Conservation (phyloP, 768 basidiomycete species). For the Leccinum rimulosum region DNA sequence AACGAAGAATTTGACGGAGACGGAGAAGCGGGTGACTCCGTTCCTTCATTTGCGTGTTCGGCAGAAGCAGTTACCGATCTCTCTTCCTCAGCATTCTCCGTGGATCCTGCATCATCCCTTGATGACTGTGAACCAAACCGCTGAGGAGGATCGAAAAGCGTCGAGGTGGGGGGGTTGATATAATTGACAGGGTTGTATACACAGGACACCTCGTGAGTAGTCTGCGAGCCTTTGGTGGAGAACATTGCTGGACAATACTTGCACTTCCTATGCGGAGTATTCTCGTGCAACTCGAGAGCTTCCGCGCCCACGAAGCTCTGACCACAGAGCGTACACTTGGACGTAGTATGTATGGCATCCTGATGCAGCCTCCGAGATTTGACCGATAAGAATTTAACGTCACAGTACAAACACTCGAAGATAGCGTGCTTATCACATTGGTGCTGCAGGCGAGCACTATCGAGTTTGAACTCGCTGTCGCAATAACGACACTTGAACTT, state of each 20-base stretch:
- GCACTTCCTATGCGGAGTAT: slow-evolving; percentile 4
- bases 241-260: background rate
- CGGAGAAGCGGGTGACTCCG: background rate
- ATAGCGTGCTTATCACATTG: slow-evolving; percentile 7
- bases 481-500: slow-evolving; percentile 15
- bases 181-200: slow-evolving; percentile 1
- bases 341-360: slow-evolving; percentile 1
- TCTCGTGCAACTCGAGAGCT: background rate
- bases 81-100: background rate
- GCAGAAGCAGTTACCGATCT: background rate
- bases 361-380: slow-evolving; percentile 12
- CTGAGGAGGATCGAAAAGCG: background rate
- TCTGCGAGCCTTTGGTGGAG: background rate
- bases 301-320: background rate
- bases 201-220: slow-evolving; percentile 9
- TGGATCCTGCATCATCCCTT: background rate
- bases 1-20: slow-evolving; percentile 5
- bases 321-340: background rate
- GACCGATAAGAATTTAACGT: slow-evolving; percentile 2
- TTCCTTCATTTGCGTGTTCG: background rate
- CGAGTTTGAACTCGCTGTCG: slow-evolving; percentile 6
- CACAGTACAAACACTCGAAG: slow-evolving; percentile 15
- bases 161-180: background rate
- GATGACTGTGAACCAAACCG: background rate
- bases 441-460: slow-evolving; percentile 8